These are phyloP conservation scores for Sugiyamaella qingdaonensis DNA, from an alignment of 805 yeast genomes.

Conservation along the genomic window DNA sequence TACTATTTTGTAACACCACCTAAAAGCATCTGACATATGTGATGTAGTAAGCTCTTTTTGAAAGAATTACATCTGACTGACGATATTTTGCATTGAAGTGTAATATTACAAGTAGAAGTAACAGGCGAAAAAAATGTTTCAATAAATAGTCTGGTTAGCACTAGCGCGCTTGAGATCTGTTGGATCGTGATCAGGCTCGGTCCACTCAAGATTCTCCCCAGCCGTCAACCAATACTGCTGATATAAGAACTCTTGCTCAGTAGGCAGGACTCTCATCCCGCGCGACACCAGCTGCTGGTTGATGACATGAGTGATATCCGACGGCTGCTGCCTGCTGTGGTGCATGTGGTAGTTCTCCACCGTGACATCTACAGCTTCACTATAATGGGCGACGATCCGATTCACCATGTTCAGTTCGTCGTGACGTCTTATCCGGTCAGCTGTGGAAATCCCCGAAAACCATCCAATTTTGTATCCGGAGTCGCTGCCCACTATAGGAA, in stretches of 20 bases:
- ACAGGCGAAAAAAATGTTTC: no score
- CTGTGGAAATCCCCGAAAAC: background rate
- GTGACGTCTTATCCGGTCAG: background rate
- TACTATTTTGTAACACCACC: no score
- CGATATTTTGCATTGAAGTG: no score
- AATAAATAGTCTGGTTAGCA: no score
- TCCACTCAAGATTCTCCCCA: conserved; percentile 84
- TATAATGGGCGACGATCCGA: conserved; percentile 22
- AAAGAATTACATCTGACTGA: no score
- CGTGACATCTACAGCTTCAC: conserved; percentile 16
- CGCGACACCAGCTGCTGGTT: conserved; percentile 13
- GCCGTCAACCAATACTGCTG: conserved; percentile 84
- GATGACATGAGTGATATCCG: background rate
- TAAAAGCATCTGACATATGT: no score
- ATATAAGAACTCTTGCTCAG: conserved; percentile 59
- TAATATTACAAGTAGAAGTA: no score
- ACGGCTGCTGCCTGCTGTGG: background rate
- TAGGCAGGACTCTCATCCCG: conserved; percentile 26
- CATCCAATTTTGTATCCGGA: background rate
- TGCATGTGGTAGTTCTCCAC: conserved; percentile 7
- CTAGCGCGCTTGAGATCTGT: conserved; percentile 42
- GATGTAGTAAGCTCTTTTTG: no score
- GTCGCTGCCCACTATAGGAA: background rate
- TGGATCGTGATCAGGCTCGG: conserved; percentile 86
- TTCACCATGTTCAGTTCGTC: conserved; percentile 21